A percentile compares a stretch with the other conserved stretches of the same genome.
Evolutionary conservation across 1,284 basidiomycete species (phyloP).

Genomic region (Ustilago bromivora): DNA sequence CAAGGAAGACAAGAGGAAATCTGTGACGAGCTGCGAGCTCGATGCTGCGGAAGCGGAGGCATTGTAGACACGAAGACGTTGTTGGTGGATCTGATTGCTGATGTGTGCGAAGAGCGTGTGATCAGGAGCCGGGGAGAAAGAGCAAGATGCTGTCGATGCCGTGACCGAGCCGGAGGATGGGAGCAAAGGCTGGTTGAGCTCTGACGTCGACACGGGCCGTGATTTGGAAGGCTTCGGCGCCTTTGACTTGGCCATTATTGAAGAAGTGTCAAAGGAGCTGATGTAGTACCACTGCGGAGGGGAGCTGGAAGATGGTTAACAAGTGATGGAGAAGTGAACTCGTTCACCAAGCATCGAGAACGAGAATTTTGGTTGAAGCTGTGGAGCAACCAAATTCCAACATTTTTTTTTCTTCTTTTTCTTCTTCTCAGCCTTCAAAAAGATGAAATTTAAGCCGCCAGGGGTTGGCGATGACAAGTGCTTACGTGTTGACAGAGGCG

Average conservation of each 20-base stretch:
- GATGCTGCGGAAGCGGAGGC: slow-evolving; percentile 74
- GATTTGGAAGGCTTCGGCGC: slow-evolving; percentile 59
- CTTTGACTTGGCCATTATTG: slow-evolving; percentile 60
- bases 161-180: slow-evolving; percentile 71
- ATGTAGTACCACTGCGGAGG: background rate
- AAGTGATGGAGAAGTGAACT: background rate
- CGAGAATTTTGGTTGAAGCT: slow-evolving; percentile 14
- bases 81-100: slow-evolving; percentile 80
- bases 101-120: slow-evolving; percentile 77
- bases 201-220: slow-evolving; percentile 71
- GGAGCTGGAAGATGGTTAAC: background rate
- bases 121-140: slow-evolving; percentile 75
- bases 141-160: slow-evolving; percentile 49
- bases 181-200: slow-evolving; percentile 75
- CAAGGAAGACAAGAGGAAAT: slow-evolving; percentile 56
- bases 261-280: background rate
- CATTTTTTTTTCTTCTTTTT: slow-evolving; percentile 25
- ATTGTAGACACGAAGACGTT: slow-evolving; percentile 78
- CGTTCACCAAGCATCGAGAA: background rate
- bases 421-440: background rate
- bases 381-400: slow-evolving; percentile 29
- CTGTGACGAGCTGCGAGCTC: slow-evolving; percentile 76
- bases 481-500: slow-evolving; percentile 19
- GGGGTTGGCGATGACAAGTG: slow-evolving; percentile 16
- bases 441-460: background rate